Evolutionary conservation across 2,329 filamentous ascomycete species (phyloP).

Genomic region (Penicillium oxalicum): DNA sequence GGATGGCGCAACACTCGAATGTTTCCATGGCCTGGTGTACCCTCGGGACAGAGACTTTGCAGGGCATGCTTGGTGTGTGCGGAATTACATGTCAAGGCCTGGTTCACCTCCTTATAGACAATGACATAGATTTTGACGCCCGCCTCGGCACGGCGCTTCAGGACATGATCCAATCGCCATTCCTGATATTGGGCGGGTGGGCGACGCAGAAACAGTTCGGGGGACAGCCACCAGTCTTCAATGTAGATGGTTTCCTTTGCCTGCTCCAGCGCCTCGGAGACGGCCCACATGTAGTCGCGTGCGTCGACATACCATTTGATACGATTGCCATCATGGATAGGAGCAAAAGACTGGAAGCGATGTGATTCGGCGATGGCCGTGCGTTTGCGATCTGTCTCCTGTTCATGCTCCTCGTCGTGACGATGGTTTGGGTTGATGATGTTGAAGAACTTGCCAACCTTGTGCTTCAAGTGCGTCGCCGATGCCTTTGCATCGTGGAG

Average conservation of each 20-base stretch:
- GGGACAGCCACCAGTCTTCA: constrained; percentile 93
- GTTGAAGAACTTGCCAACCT: constrained; percentile 59
- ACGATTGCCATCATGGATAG: constrained; percentile 74
- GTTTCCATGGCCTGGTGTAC: constrained; percentile 75
- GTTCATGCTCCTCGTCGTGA: constrained; percentile 88
- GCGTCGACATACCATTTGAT: constrained; percentile 98
- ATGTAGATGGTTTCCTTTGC: constrained; percentile 95
- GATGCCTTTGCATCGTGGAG: constrained; percentile 44
- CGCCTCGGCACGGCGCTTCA: constrained; percentile 83
- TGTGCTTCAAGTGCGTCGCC: constrained; percentile 55
- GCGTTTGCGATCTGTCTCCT: constrained; percentile 75
- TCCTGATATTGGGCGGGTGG: constrained; percentile 78
- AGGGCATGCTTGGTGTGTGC: constrained; percentile 86
- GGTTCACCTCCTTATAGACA: constrained; percentile 82
- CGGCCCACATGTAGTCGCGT: constrained; percentile 90
- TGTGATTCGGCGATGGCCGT: constrained; percentile 64
- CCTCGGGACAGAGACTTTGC: constrained; percentile 71
- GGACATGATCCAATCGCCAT: constrained; percentile 76
- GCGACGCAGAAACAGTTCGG: constrained; percentile 75
- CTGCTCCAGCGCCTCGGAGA: constrained; percentile 80
- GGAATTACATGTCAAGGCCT: constrained; percentile 84
- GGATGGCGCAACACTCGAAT: constrained; percentile 86
- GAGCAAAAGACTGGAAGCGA: constrained; percentile 86
- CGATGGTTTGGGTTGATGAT: constrained; percentile 80
- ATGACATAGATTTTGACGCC: constrained; percentile 93